phyloP scores from a whole-genome alignment of 768 basidiomycete genomes.

The Coprinopsis sp. region DNA sequence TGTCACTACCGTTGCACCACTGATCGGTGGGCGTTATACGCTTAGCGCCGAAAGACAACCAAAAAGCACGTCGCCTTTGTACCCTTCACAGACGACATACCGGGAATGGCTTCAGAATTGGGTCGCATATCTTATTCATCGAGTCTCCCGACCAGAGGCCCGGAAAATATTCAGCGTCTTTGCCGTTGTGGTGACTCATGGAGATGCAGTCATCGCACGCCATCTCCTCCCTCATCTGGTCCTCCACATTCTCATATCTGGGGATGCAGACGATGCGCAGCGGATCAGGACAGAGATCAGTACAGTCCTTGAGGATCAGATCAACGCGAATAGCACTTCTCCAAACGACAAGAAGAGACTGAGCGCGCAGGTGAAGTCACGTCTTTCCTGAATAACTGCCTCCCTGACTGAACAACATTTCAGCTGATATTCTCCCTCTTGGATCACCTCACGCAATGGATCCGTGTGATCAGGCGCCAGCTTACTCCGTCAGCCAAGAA shows the following conservation, averaged over 20 bases:
- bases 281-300: conserved; percentile 74
- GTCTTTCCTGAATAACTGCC: neutral
- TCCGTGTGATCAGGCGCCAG: conserved; percentile 70
- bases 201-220: conserved; percentile 93
- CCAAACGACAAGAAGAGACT: conserved; percentile 77
- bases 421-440: conserved; percentile 92
- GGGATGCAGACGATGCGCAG: conserved; percentile 53
- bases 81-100: conserved; percentile 72
- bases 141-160: conserved; percentile 55
- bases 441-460: conserved; percentile 91
- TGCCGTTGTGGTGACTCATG: conserved; percentile 70
- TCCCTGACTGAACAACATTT: neutral
- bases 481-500: conserved; percentile 45
- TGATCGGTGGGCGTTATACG: conserved; percentile 67
- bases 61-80: conserved; percentile 65
- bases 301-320: conserved; percentile 83
- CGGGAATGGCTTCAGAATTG: conserved; percentile 95
- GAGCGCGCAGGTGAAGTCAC: conserved; percentile 77
- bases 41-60: conserved; percentile 40
- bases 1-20: conserved; percentile 78
- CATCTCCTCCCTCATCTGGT: conserved; percentile 90
- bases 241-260: conserved; percentile 78
- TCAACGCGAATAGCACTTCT: conserved; percentile 53
- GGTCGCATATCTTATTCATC: conserved; percentile 71
- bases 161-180: conserved; percentile 74